phyloP scores from a whole-genome alignment of 2,329 filamentous ascomycete species.

The Xylariomycetidae sp. region DNA sequence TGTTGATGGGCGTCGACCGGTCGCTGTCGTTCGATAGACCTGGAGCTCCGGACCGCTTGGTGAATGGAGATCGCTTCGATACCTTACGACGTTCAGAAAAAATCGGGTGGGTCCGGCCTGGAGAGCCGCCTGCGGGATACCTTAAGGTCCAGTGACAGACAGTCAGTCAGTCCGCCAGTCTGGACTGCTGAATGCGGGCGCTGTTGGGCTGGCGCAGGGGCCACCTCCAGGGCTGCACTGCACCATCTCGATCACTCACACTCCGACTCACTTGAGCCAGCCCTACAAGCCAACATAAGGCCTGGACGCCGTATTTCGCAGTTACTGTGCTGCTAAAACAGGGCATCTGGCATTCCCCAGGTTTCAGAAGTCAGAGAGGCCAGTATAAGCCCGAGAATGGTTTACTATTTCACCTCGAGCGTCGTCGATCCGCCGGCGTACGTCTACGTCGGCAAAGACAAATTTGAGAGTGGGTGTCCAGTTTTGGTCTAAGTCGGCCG shows the following conservation, averaged over 20 bases:
- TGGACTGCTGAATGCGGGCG: too few relatives aligned
- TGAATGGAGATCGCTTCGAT: constrained; percentile 5
- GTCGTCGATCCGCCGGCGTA: constrained; percentile 75
- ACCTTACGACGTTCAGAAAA: constrained; percentile 15
- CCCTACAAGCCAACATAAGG: too few relatives aligned
- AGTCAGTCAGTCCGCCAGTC: neutral
- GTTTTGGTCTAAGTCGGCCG: constrained; percentile 5
- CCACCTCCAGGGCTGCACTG: too few relatives aligned
- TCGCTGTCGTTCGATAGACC: constrained; percentile 1
- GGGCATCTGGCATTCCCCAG: too few relatives aligned
- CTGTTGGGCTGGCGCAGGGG: too few relatives aligned
- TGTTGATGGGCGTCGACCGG: neutral
- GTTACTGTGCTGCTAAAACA: too few relatives aligned
- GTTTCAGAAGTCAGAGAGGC: too few relatives aligned
- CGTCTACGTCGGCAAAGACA: constrained; percentile 97
- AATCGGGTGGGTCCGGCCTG: constrained; percentile 12
- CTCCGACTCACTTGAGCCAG: too few relatives aligned
- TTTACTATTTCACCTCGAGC: constrained; percentile 91
- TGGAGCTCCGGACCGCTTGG: constrained; percentile 1
- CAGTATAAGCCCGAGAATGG: too few relatives aligned
- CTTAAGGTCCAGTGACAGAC: too few relatives aligned
- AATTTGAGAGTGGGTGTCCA: constrained; percentile 78
- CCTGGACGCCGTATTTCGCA: too few relatives aligned
- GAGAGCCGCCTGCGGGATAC: neutral
- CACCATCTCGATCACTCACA: too few relatives aligned